Conservation (phyloP, 371 early-diverging fungal genomes). For the Mucor irregularis region DNA sequence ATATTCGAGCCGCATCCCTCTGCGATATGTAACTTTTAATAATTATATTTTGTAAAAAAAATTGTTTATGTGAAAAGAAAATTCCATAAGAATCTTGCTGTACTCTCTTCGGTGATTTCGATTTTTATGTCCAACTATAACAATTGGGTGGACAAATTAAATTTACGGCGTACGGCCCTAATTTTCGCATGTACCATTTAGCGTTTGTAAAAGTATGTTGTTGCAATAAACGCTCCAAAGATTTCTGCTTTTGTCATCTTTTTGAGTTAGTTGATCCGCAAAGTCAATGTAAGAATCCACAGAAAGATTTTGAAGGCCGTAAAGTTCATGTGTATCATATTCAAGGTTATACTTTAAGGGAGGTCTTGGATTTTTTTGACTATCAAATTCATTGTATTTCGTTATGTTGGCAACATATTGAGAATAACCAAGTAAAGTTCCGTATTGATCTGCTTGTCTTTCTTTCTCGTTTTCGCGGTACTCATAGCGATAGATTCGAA, state of each 20-base stretch:
- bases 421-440: conserved; percentile 24
- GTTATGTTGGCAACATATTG: conserved; percentile 42
- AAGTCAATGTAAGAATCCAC: conserved; percentile 43
- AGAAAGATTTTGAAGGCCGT: conserved; percentile 61
- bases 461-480: conserved; percentile 1
- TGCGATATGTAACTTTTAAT: too few species aligned
- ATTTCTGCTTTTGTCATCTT: neutral
- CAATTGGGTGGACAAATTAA: too few species aligned
- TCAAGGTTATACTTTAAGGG: conserved; percentile 39
- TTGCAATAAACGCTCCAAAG: conserved; percentile 36
- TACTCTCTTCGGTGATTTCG: too few species aligned
- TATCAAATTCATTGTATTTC: conserved; percentile 23
- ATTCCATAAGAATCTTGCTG: too few species aligned
- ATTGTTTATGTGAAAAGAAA: too few species aligned
- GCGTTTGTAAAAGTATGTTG: conserved; percentile 44
- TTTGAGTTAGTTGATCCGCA: conserved; percentile 22
- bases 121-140: too few species aligned
- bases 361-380: conserved; percentile 15
- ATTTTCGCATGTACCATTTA: conserved; percentile 10
- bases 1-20: too few species aligned
- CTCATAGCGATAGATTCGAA: conserved; percentile 65
- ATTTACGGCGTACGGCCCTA: too few species aligned
- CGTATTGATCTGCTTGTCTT: conserved; percentile 1
- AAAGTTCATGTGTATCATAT: conserved; percentile 57
- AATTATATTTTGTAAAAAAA: too few species aligned